Evolutionary conservation across 345 rosid species (phyloP).

Genomic region (Hevea brasiliensis): DNA sequence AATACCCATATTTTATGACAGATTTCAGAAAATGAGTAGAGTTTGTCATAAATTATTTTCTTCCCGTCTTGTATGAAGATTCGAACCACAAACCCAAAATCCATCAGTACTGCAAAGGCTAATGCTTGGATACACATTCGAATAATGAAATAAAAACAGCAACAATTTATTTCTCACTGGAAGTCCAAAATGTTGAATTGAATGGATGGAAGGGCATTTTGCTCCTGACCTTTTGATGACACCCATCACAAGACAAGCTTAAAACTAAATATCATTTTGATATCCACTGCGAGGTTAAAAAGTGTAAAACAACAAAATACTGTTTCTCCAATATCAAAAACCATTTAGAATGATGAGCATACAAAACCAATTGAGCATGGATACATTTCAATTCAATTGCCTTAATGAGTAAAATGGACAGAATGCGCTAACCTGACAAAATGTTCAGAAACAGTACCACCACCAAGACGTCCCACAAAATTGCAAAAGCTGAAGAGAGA

Average conservation of each 20-base stretch:
- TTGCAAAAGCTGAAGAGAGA: constrained; percentile 71
- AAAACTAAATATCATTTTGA: background rate
- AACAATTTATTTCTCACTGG: background rate
- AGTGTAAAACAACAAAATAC: background rate
- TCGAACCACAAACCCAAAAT: background rate
- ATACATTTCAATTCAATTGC: background rate
- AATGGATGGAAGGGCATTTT: background rate
- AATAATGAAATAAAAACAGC: background rate
- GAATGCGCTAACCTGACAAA: constrained; percentile 52
- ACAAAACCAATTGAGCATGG: background rate
- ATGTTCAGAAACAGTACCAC: constrained; percentile 60
- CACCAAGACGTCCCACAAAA: constrained; percentile 65
- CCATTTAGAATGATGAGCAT: background rate
- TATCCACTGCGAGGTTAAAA: background rate
- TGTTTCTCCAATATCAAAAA: background rate
- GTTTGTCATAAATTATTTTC: background rate
- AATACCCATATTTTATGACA: background rate
- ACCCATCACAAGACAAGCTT: background rate
- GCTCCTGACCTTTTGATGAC: background rate
- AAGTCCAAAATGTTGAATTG: background rate
- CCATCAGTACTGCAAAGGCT: background rate
- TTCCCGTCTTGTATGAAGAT: background rate
- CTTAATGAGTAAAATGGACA: background rate
- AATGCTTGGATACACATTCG: background rate
- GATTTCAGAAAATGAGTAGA: background rate